Base-by-base conservation (phyloP, 306 rosid species). In the Mimosa pudica region DNA sequence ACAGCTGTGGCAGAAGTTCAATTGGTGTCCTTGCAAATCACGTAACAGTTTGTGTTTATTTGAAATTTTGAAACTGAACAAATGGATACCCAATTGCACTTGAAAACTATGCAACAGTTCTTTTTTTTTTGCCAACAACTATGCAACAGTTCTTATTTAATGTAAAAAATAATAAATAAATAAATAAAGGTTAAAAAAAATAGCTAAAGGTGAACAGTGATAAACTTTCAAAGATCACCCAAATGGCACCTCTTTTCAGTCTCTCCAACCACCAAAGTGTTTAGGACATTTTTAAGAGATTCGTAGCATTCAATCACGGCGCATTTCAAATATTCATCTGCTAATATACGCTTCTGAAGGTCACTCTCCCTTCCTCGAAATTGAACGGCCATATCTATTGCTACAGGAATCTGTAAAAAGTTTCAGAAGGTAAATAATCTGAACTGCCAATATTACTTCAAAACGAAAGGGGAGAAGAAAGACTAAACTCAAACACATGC, bases 321-420 rank as follows among this genome's bases (percentile, higher is more conserved):
- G 74, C 97, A 95, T 83, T 91, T 92, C 97, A 89, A 88, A 84
- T 95, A 93, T 85, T 95, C 98, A 70, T 95, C 99, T 4, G 85
- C 93, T 84, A 90, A 88, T 84, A 95, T 91, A 77, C 98, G 96
- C 83, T 85, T 95, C 96, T 97, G 92, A 82, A 95, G 98, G 84
- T 95, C 98, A n/a, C 90, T 80, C 74, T 93, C 99, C 82, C 36
- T 90, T 82, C 89, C 82, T 87, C 86, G 90, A 79, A 95, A 93
- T 83, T 95, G 93, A 83, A 91, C 98, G 71, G 99, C 96, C 99
- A 91, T 95, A 70, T 95, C 98, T 75, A 95, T 78, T 77, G 99
- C 99, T 80, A 95, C 77, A 42, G 98, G 97, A 78, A 95, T 90
- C 99, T 95, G 88, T 71, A 88, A 51, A 85, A 57, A 78, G 79